Percentiles rank a stretch among this genome's conserved stretches.
Conservation (phyloP, 257 asterid species). For the Parsonsia alboflavescens region DNA sequence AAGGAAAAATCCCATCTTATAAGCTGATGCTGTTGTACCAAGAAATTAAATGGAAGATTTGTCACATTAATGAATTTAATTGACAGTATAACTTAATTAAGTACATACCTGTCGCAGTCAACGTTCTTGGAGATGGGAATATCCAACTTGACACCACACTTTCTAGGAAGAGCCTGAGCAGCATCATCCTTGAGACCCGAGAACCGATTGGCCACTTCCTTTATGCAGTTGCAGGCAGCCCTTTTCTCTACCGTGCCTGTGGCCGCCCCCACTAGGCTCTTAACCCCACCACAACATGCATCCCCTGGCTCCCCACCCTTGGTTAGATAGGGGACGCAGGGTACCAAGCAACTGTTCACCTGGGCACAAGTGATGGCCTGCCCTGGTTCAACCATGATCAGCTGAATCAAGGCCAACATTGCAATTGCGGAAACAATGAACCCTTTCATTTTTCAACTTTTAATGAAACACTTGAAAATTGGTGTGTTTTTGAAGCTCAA, state of each 20-base stretch:
- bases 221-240: slow-evolving; percentile 32
- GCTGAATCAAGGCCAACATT: slow-evolving; percentile 18
- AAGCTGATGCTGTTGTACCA: no score
- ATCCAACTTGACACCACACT: slow-evolving; percentile 33
- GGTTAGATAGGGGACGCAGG: slow-evolving; percentile 34
- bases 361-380: slow-evolving; percentile 33
- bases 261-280: slow-evolving; percentile 17
- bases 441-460: slow-evolving; percentile 22
- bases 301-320: slow-evolving; percentile 22
- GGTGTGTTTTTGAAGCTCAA: no score
- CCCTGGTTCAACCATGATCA: slow-evolving; percentile 17
- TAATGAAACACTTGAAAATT: background rate
- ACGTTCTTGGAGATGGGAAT: slow-evolving; percentile 38
- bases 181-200: slow-evolving; percentile 33
- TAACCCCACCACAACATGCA: slow-evolving; percentile 32
- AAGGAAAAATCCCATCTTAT: no score
- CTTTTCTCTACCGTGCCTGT: slow-evolving; percentile 23
- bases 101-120: no score
- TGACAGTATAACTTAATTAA: no score
- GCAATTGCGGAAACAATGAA: slow-evolving; percentile 16
- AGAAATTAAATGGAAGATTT: no score
- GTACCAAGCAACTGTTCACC: slow-evolving; percentile 28
- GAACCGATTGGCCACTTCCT: slow-evolving; percentile 29
- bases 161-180: slow-evolving; percentile 31
- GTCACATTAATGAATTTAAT: no score